phyloP scores from a whole-genome alignment of 78 protist species.

The Cavenderia fasciculata region DNA sequence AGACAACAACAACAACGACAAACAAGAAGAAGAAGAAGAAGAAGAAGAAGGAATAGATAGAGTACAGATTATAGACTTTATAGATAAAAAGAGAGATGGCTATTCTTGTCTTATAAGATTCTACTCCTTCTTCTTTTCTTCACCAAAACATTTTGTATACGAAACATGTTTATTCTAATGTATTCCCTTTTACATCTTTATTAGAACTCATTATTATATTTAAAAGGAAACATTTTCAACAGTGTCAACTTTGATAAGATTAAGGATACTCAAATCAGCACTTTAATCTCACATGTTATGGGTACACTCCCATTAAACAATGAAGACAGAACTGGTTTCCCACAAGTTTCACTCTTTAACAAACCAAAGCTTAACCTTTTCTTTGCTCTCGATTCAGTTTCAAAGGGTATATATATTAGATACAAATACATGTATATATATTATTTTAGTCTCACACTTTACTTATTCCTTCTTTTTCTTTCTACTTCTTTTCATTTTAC shows the following conservation, averaged over 20 bases:
- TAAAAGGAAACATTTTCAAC: constrained; percentile 46
- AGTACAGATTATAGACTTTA: not conserved
- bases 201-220: constrained; percentile 26
- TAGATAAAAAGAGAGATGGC: no score
- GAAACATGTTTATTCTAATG: no score
- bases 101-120: no score
- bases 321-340: not conserved
- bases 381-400: constrained; percentile 17
- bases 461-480: not conserved
- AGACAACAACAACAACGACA: no score
- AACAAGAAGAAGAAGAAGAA: no score
- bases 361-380: constrained; percentile 64
- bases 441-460: not conserved
- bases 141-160: no score
- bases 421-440: no score
- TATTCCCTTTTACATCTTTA: not conserved
- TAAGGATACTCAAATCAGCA: constrained; percentile 30
- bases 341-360: constrained; percentile 57
- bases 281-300: constrained; percentile 49
- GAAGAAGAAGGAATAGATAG: not conserved
- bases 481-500: not conserved
- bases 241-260: not conserved
- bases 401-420: not conserved
- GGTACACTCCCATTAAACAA: constrained; percentile 57
- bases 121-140: no score